phyloP scores from a whole-genome alignment of 2,329 filamentous ascomycete species.

The Phaeosphaeria sp. region DNA sequence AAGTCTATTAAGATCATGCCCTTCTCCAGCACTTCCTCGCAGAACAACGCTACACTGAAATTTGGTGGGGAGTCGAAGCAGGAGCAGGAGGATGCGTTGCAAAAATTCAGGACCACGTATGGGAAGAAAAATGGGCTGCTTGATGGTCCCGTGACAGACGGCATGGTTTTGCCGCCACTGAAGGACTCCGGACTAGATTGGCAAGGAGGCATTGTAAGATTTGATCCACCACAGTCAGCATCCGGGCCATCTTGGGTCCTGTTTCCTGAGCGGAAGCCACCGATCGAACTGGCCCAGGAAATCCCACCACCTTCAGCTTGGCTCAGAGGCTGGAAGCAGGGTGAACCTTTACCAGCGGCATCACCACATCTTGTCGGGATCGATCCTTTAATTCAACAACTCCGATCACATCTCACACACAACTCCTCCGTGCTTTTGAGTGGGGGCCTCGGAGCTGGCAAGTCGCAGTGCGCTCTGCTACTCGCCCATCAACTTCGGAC shows the following conservation, averaged over 20 bases:
- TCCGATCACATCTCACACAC: conserved; percentile 78
- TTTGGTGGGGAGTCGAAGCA: conserved; percentile 89
- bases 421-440: conserved; percentile 89
- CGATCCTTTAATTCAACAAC: conserved; percentile 73
- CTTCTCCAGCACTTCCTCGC: conserved; percentile 67
- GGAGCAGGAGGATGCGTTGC: conserved; percentile 77
- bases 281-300: conserved; percentile 77
- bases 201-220: conserved; percentile 83
- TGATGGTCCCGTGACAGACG: conserved; percentile 86
- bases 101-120: conserved; percentile 75
- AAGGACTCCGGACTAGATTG: conserved; percentile 65
- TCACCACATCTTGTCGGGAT: conserved; percentile 80
- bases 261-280: conserved; percentile 75
- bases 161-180: conserved; percentile 74
- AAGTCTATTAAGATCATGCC: conserved; percentile 80
- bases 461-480: conserved; percentile 79
- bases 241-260: conserved; percentile 69
- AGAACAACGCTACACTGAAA: conserved; percentile 70
- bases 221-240: conserved; percentile 64
- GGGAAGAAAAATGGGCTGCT: conserved; percentile 70
- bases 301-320: conserved; percentile 68
- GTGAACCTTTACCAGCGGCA: conserved; percentile 60
- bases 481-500: conserved; percentile 75
- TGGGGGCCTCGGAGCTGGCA: conserved; percentile 87
- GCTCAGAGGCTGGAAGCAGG: conserved; percentile 57